A percentile compares a stretch with the other conserved stretches of the same genome.
Evolutionary conservation across 129 eudicot genomes (phyloP).

Genomic region (Kitagawia praeruptora): DNA sequence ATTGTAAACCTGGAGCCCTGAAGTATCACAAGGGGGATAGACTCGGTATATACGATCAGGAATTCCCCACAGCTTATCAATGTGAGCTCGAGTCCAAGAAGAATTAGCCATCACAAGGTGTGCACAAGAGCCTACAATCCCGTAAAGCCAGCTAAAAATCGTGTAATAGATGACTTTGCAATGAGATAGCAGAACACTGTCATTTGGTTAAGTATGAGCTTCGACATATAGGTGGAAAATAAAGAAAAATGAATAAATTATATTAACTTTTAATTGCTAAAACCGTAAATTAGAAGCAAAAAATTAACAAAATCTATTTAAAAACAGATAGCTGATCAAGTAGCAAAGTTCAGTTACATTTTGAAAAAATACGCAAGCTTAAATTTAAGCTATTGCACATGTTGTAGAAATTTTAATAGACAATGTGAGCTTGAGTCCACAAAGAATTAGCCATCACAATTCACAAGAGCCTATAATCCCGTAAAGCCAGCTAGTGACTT

Average conservation of each 20-base stretch:
- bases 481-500: slow-evolving; percentile 87
- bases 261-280: not conserved
- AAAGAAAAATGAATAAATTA: not conserved
- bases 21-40: slow-evolving; percentile 97
- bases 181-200: slow-evolving; percentile 66
- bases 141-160: slow-evolving; percentile 87
- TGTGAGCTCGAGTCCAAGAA: slow-evolving; percentile 90
- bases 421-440: slow-evolving; percentile 85
- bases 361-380: not conserved
- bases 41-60: slow-evolving; percentile 58
- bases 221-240: slow-evolving; percentile 2
- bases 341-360: not conserved
- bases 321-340: not conserved
- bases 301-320: not conserved
- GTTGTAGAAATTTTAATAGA: not conserved
- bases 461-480: slow-evolving; percentile 86
- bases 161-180: slow-evolving; percentile 71
- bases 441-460: slow-evolving; percentile 93
- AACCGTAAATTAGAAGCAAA: not conserved
- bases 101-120: slow-evolving; percentile 94
- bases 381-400: not conserved
- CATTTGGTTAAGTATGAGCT: slow-evolving; percentile 12
- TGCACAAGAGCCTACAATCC: slow-evolving; percentile 83
- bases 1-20: slow-evolving; percentile 72
- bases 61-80: slow-evolving; percentile 81